Evolutionary conservation across 208 protist genomes (phyloP), one percentile per base, ranked within the genome.

Genomic region (Histomonas meleagridis): DNA sequence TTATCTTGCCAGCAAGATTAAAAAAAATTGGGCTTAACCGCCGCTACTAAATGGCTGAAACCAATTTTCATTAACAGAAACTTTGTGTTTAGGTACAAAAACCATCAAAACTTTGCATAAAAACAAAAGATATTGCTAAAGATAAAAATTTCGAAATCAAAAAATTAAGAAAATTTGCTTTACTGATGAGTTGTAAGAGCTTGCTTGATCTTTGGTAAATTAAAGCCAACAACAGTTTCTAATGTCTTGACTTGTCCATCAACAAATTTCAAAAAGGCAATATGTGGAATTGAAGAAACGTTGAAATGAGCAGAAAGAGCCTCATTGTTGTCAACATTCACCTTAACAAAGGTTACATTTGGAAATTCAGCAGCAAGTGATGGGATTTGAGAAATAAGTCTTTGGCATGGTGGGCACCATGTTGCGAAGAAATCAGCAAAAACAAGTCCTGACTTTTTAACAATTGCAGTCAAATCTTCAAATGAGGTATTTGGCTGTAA

Each of bases 401-500:
- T 40, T 49, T 86, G 76, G 76, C 76, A 86, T 55, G 76, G 46
- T 18, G 40, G 14, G 28, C 76, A 86, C 76, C 76, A 86, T 86
- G 76, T 86, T 18, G 76, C 76, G 26, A 86, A 86, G 46, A 86
- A 86, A 28, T 86, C 76, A 26, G 55, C 7, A 38, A 86, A 1
- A 49, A 86, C 76, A 49, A 86, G 76, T 14, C 76, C 43, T 51
- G 70, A n/a, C n/a, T n/a, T n/a, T n/a, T n/a, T n/a, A n/a, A n/a
- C n/a, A n/a, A n/a, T n/a, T n/a, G n/a, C n/a, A n/a, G n/a, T n/a
- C n/a, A n/a, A n/a, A n/a, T n/a, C n/a, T n/a, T n/a, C n/a, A n/a
- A n/a, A n/a, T n/a, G n/a, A n/a, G n/a, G n/a, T n/a, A n/a, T n/a
- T n/a, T n/a, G n/a, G n/a, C n/a, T n/a, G n/a, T n/a, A n/a, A n/a